phyloP scores from a whole-genome alignment of 257 asterid genomes.

The Leptodermis oblonga region DNA sequence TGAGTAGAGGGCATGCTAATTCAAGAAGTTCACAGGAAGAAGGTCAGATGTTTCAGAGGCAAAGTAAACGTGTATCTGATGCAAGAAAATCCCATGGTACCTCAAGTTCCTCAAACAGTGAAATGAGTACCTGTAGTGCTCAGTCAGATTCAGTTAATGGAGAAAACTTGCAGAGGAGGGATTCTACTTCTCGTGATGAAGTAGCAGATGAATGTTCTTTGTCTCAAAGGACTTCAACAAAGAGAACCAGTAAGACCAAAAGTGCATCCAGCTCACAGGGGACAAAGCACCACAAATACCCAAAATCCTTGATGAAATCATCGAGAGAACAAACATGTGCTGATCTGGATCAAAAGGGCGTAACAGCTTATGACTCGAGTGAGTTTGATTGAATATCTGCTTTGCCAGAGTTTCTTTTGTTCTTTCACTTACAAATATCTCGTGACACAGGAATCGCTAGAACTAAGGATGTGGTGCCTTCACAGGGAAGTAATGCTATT shows the following conservation, averaged over 20 bases:
- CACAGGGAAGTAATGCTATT: constrained; percentile 40
- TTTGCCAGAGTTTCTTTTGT: not conserved
- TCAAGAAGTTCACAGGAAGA: constrained; percentile 27
- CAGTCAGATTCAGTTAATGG: constrained; percentile 29
- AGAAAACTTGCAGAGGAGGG: constrained; percentile 31
- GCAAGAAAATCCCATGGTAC: constrained; percentile 20
- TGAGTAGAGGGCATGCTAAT: constrained; percentile 23
- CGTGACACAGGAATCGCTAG: constrained; percentile 44
- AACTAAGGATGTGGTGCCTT: constrained; percentile 36
- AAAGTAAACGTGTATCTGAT: constrained; percentile 18
- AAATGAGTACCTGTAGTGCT: constrained; percentile 21
- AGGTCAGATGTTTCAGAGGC: constrained; percentile 23
- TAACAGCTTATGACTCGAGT: constrained; percentile 42
- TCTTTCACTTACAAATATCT: constrained; percentile 23
- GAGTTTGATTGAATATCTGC: constrained; percentile 23
- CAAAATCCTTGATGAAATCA: constrained; percentile 34
- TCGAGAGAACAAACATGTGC: constrained; percentile 45
- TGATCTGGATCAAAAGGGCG: constrained; percentile 33
- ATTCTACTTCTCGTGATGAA: constrained; percentile 28
- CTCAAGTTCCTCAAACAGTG: constrained; percentile 31
- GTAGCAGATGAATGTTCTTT: constrained; percentile 26
- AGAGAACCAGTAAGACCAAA: constrained; percentile 42
- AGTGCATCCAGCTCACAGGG: constrained; percentile 33
- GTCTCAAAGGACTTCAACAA: constrained; percentile 33
- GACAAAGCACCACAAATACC: constrained; percentile 34